These are phyloP conservation scores for Verticillium zaregamsianum DNA, from an alignment of 2,329 filamentous ascomycete genomes.

Conservation along the genomic window DNA sequence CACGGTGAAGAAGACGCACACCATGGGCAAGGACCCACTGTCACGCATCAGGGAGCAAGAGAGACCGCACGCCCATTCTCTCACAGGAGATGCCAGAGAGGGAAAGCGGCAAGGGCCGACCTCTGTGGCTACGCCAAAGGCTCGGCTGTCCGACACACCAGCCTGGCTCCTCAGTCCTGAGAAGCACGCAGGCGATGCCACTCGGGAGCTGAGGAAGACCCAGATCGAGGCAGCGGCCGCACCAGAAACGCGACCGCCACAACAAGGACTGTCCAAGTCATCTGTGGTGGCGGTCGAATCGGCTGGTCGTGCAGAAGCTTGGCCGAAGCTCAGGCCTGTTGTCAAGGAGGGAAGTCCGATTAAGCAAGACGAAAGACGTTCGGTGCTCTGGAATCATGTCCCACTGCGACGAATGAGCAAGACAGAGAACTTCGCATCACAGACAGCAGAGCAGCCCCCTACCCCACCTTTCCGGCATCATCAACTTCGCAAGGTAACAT, in stretches of 20 bases:
- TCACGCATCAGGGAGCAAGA: neutral
- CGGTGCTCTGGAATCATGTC: neutral
- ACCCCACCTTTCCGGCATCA: neutral
- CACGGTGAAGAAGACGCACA: neutral
- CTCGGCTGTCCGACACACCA: neutral
- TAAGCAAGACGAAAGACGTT: neutral
- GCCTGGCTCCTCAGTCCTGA: neutral
- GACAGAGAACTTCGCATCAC: neutral
- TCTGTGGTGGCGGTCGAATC: neutral
- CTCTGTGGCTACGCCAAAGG: neutral
- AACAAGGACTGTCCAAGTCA: neutral
- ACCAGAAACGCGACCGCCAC: no score
- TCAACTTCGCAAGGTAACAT: slow-evolving; percentile 2
- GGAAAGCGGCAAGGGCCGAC: neutral
- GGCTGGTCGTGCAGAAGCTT: neutral
- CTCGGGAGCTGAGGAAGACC: neutral
- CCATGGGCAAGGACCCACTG: neutral
- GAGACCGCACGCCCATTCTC: neutral
- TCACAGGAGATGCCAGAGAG: neutral
- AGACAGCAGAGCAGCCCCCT: neutral
- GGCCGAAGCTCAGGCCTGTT: neutral
- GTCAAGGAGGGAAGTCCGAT: neutral
- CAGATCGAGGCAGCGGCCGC: neutral
- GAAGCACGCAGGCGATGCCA: neutral
- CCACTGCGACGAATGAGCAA: neutral